Evolutionary conservation across 2,329 filamentous ascomycete genomes (phyloP), one percentile per base, ranked within the genome.

Genomic region (Rhynchosporium agropyri): DNA sequence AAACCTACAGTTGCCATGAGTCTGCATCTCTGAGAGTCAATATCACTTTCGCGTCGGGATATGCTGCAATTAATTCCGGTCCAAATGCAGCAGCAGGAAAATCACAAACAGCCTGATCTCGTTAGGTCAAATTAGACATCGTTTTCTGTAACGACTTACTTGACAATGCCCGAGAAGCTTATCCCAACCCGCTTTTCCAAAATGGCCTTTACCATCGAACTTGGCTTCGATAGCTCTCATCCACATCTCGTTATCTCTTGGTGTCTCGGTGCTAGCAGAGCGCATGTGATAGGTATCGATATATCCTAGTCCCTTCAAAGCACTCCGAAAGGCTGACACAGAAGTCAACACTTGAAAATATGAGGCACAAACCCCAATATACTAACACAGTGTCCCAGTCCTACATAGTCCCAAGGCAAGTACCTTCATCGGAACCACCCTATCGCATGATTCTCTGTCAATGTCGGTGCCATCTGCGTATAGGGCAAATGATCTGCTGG

Each of bases 281-380:
- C 89, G 87, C 86, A 89, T 89, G 79, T 90, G 88, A 80, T 90
- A 90, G 64, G 84, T 87, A 74, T 89, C 85, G 69, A 83, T 78
- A 74, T 87, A 89, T 65, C 88, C 88, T 46, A 90, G 80, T 69
- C 84, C 79, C 72, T 86, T 82, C 73, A 90, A 81, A 26, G 88
- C 88, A 49, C 82, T 83, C 65, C 86, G 82, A 72, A 90, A 83
- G 49, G 87, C 84, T 86, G 29, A 31, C 48, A 50, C n/a, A 2
- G 13, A 45, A 29, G 28, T 51, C 26, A 3, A 12, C 43, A 46
- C 26, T 20, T 20, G 40, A 48, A 33, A 45, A 33, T 29, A 53
- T 7, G 43, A 26, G 7, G 48, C 20, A 20, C 20, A 20, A 20
- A 20, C 20, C 1, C 20, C 1, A 1, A 20, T 20, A 20, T 20